These are phyloP conservation scores for Pisolithus tinctorius DNA, from an alignment of 768 basidiomycete genomes.

Conservation along the genomic window DNA sequence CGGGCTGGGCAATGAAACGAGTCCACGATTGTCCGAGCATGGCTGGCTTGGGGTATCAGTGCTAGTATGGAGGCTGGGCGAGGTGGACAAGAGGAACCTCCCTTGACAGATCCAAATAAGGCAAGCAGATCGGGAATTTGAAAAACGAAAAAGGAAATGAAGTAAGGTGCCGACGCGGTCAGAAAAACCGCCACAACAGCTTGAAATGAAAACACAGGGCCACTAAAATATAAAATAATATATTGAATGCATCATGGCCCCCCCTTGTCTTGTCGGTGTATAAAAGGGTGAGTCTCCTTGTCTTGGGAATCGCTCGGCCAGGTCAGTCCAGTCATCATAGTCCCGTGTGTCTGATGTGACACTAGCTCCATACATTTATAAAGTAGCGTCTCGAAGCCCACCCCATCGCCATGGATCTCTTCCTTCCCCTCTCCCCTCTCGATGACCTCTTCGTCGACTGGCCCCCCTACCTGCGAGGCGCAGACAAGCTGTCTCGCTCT, in stretches of 20 bases:
- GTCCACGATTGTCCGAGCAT: not conserved
- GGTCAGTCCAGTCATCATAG: not conserved
- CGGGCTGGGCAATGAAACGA: no score
- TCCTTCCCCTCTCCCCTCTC: slow-evolving; percentile 15
- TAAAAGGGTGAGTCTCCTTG: not conserved
- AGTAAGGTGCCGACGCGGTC: no score
- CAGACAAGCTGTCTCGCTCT: not conserved
- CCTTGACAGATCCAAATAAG: not conserved
- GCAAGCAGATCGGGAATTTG: not conserved
- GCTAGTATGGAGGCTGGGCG: no score
- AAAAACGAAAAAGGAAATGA: not conserved
- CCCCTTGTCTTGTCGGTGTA: no score
- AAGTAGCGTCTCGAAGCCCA: not conserved
- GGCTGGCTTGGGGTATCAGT: not conserved
- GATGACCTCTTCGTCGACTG: slow-evolving; percentile 12
- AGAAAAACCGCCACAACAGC: no score
- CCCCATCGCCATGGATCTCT: not conserved
- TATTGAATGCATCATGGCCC: not conserved
- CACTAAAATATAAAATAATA: no score
- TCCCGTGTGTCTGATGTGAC: not conserved
- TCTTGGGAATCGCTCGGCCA: not conserved
- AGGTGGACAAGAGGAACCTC: not conserved
- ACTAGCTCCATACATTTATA: no score
- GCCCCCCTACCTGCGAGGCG: not conserved
- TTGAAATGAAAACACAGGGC: no score